Base-by-base conservation (phyloP, 495 filamentous ascomycete genomes). In the Aspergillus wentii region DNA sequence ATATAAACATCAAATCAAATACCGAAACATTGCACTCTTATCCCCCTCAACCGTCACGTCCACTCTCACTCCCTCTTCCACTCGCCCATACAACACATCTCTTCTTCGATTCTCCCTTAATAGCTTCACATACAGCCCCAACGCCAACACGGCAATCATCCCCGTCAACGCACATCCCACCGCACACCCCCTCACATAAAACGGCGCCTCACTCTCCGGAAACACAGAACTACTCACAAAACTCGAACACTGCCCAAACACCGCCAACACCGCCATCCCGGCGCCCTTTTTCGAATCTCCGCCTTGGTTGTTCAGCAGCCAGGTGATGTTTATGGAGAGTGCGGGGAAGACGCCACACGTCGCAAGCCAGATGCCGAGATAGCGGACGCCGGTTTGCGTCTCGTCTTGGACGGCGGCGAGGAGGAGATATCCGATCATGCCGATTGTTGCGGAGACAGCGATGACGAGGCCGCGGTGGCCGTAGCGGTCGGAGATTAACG, bases 351-450 rank as follows among this genome's bases (percentile, higher is more conserved):
- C 68, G 1, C 82, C 80, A 1, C 68, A 74, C 0, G 79, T 75
- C 4, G 80, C 77, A n/a, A 85, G 59, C 51, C 78, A 84, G 3
- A 82, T 61, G 4, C 71, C 76, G 7, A 74, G 57, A 46, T 86
- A 86, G 17, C 78, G 67, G 23, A 68, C 57, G 3, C 56, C 74
- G 0, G 75, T 68, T 16, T 58, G 56, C 11, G 61, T 53, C 28
- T 55, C 48, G 19, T 54, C 56, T 19, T 47, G 20, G 7, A 64
- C 59, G 3, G 73, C 51, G 3, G 79, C 75, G 2, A 85, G 68
- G 8, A 86, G 57, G 17, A 85, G 52, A 48, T 89, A 91, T 1
- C 86, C 86, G 8, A 78, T 52, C n/a, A 69, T 73, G 3, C 71
- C 82, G 4, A 85, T 44, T 3, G 69, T 36, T 0, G 78, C 77